Evolutionary conservation across 106 monocot genomes (phyloP).

Genomic region (Posidonia australis): DNA sequence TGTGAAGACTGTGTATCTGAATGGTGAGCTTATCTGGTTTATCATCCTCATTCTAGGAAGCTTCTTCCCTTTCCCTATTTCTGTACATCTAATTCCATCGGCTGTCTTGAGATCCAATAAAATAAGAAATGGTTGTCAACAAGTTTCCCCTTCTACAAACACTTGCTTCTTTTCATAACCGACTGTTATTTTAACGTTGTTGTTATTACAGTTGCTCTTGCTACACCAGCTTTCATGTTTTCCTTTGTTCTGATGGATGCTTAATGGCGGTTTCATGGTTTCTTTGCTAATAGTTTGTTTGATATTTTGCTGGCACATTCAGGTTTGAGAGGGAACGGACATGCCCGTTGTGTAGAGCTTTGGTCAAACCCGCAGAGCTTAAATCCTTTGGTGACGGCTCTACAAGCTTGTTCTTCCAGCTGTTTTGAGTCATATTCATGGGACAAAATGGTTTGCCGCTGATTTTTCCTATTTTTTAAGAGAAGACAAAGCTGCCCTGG

Average conservation of each 20-base stretch:
- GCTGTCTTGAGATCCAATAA: no score
- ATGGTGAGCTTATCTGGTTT: constrained; percentile 37
- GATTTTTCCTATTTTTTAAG: background rate
- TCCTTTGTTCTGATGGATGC: no score
- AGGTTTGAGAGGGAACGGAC: constrained; percentile 96
- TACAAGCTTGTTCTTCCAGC: constrained; percentile 84
- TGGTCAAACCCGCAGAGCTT: constrained; percentile 83
- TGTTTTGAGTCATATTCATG: constrained; percentile 33
- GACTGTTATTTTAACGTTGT: no score
- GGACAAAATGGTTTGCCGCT: background rate
- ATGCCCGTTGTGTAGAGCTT: constrained; percentile 78
- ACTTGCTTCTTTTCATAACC: no score
- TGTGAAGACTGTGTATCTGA: constrained; percentile 97
- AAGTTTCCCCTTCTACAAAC: no score
- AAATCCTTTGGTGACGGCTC: constrained; percentile 89
- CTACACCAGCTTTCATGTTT: no score
- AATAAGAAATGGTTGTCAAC: no score
- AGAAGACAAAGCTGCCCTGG: background rate
- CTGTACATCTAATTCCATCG: background rate
- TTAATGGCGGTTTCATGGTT: background rate
- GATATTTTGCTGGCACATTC: background rate
- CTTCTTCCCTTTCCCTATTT: background rate
- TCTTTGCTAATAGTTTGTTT: background rate
- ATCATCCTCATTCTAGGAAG: background rate
- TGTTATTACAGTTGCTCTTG: no score